A percentile compares a stretch with the other conserved stretches of the same genome.
Evolutionary conservation across 257 asterid genomes (phyloP).

Genomic region (Nicotiana benthamiana): DNA sequence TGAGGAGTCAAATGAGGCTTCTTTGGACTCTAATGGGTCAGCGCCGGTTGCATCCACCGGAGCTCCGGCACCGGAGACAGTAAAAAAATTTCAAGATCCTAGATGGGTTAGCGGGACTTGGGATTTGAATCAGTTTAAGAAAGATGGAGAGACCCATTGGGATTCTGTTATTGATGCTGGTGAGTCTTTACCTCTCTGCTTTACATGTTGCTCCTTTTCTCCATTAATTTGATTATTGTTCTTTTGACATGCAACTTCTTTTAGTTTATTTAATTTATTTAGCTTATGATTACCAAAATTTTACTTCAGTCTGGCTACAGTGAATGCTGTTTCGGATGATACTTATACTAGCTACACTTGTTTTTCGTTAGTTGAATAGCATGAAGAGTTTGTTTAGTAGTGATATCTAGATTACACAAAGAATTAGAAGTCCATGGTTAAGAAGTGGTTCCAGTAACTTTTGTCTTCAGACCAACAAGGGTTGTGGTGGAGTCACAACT

Average conservation of each 20-base stretch:
- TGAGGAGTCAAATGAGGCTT: conserved; percentile 11
- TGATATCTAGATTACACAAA: neutral
- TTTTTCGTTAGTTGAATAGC: neutral
- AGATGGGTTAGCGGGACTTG: conserved; percentile 91
- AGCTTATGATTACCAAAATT: neutral
- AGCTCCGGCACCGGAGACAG: conserved; percentile 23
- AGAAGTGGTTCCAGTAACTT: neutral
- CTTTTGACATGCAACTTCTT: neutral
- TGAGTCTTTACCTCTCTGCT: conserved; percentile 7
- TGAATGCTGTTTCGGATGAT: neutral
- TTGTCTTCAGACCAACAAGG: neutral
- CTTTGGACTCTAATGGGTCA: conserved; percentile 54
- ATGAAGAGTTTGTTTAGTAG: neutral
- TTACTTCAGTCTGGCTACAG: neutral
- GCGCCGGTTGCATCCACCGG: conserved; percentile 20
- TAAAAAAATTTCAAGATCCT: conserved; percentile 36
- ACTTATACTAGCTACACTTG: neutral
- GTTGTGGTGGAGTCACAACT: no score
- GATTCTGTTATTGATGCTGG: conserved; percentile 98
- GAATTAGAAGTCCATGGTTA: neutral
- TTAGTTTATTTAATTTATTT: neutral
- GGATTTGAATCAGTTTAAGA: conserved; percentile 72
- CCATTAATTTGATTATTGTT: neutral
- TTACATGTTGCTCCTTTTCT: neutral
- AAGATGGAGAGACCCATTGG: conserved; percentile 68